Conservation (phyloP, 1,139 yeast species). For the Geotrichum klebahnii region DNA sequence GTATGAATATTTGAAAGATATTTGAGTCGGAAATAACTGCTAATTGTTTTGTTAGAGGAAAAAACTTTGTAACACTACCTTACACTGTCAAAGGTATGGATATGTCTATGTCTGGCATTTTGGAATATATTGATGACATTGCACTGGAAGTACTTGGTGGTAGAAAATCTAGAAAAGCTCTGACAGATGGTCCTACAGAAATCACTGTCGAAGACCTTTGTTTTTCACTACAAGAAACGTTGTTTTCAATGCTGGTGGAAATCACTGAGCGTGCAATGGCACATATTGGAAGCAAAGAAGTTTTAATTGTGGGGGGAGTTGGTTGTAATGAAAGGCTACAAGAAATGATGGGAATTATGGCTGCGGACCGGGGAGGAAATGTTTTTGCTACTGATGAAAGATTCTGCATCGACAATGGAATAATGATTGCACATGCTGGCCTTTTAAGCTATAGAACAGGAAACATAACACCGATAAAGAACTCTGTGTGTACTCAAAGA, state of each 20-base stretch:
- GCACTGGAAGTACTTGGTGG: conserved; percentile 45
- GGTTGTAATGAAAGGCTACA: conserved; percentile 91
- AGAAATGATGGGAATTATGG: conserved; percentile 95
- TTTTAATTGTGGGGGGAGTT: conserved; percentile 94
- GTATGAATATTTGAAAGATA: conserved; percentile 13
- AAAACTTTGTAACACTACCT: conserved; percentile 70
- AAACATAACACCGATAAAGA: conserved; percentile 50
- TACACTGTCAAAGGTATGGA: conserved; percentile 99
- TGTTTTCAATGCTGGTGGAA: conserved; percentile 94
- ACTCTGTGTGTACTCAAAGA: conserved; percentile 87
- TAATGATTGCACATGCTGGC: conserved; percentile 99
- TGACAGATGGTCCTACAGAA: conserved; percentile 35
- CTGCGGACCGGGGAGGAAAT: conserved; percentile 77
- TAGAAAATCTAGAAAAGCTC: conserved; percentile 5
- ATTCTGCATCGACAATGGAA: conserved; percentile 95
- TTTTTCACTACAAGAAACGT: conserved; percentile 84
- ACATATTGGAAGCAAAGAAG: conserved; percentile 86
- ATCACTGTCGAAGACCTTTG: conserved; percentile 86
- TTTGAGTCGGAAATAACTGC: conserved; percentile 4
- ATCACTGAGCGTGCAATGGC: conserved; percentile 99
- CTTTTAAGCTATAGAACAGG: conserved; percentile 82
- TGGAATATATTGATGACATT: conserved; percentile 74
- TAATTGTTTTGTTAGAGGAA: conserved; percentile 40
- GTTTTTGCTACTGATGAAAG: conserved; percentile 94
- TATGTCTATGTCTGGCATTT: conserved; percentile 89